Conservation (phyloP, 2,329 filamentous ascomycete genomes). For the Penicillium sclerotiorum region DNA sequence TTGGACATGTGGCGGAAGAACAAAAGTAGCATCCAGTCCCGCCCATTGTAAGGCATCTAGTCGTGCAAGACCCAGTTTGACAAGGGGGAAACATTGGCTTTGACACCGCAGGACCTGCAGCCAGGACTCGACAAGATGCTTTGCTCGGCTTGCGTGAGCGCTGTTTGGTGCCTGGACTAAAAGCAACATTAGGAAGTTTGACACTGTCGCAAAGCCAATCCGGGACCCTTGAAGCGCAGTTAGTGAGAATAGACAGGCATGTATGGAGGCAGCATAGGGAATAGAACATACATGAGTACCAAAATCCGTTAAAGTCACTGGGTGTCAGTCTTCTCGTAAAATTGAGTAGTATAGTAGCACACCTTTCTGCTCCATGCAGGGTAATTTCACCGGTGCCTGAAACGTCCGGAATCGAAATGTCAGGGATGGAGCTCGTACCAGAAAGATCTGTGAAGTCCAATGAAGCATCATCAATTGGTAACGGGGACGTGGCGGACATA, state of each 20-base stretch:
- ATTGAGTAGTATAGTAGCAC: constrained; percentile 33
- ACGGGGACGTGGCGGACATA: constrained; percentile 21
- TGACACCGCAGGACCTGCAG: constrained; percentile 32
- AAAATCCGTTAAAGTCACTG: constrained; percentile 33
- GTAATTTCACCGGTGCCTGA: constrained; percentile 30
- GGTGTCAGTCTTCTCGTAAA: constrained; percentile 31
- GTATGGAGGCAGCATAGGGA: too few relatives aligned
- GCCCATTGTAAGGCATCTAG: constrained; percentile 36
- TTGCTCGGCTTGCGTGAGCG: constrained; percentile 29
- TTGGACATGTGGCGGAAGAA: constrained; percentile 30
- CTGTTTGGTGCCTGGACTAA: constrained; percentile 34
- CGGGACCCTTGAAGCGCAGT: constrained; percentile 33
- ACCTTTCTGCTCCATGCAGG: constrained; percentile 34
- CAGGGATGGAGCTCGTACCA: constrained; percentile 27
- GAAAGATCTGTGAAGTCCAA: constrained; percentile 28
- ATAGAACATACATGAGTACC: constrained; percentile 35
- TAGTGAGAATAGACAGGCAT: neutral
- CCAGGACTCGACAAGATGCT: constrained; percentile 34
- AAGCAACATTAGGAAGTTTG: constrained; percentile 36
- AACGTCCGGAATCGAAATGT: constrained; percentile 27
- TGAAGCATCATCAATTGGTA: constrained; percentile 23
- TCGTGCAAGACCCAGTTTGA: constrained; percentile 33
- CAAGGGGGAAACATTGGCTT: constrained; percentile 31
- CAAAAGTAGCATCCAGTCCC: constrained; percentile 27
- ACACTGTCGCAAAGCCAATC: constrained; percentile 38